Evolutionary conservation across 2,329 filamentous ascomycete genomes (phyloP).

Genomic region (Aspergillus novofumigatus): DNA sequence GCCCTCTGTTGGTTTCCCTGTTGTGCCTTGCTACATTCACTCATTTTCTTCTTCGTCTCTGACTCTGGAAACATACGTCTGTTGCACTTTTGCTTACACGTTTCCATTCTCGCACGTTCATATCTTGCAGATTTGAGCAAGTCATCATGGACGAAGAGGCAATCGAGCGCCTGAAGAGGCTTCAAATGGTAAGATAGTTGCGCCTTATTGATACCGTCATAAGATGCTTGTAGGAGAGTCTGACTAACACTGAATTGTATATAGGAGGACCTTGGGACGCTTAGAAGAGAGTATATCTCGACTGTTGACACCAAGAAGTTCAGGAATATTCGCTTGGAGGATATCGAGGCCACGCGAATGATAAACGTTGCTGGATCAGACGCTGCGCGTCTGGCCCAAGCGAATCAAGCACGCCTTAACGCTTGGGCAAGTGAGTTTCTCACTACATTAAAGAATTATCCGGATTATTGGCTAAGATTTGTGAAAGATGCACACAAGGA

Average conservation of each 20-base stretch:
- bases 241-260: background rate
- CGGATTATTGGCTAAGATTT: conserved; percentile 6
- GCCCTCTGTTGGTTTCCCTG: background rate
- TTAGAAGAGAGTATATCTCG: conserved; percentile 34
- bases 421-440: conserved; percentile 32
- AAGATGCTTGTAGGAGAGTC: background rate
- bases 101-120: background rate
- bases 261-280: conserved; percentile 37
- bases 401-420: conserved; percentile 22
- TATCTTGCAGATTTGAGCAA: background rate
- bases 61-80: background rate
- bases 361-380: conserved; percentile 29
- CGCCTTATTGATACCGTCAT: background rate
- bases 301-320: conserved; percentile 23
- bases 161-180: conserved; percentile 18
- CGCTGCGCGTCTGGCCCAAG: conserved; percentile 22
- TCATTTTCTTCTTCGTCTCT: background rate
- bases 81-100: background rate
- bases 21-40: background rate
- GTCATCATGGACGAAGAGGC: conserved; percentile 11
- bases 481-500: conserved; percentile 27
- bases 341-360: conserved; percentile 26
- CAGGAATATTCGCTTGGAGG: conserved; percentile 12
- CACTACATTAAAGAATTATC: background rate
- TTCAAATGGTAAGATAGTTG: conserved; percentile 26